Base-by-base conservation (phyloP, 1,284 basidiomycete species). In the Leccinum fuscescens region DNA sequence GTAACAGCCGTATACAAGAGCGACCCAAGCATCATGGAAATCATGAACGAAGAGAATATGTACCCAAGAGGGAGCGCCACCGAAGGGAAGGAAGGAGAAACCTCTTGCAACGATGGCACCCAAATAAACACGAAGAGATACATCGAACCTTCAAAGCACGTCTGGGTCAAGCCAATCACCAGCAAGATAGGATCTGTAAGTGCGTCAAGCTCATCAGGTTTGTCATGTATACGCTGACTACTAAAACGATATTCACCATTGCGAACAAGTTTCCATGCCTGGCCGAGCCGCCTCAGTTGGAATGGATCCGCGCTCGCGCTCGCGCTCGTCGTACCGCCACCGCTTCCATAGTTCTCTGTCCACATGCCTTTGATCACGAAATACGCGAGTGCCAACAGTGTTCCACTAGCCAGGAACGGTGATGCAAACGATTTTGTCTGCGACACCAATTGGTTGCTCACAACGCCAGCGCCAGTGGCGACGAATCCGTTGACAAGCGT, bases 111-210 rank as follows among this genome's bases (percentile, higher is more conserved):
- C 1, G 84, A 80, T 1, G 89, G 88, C 0, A 91, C 89, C 89
- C 89, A 91, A 62, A 88, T 79, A 76, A 91, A 91, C 65, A 91
- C 89, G 73, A 90, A 91, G 60, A 91, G 81, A 72, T 91, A 91
- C 88, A 91, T 89, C 6, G 86, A 89, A 1, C 89, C 89, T 68
- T 91, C 89, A 68, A 90, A 91, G 70, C 86, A 88, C 1, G 89
- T 90, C 70, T 90, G 89, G 0, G 85, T 86, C 56, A 89, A 74
- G 14, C 88, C 86, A n/a, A 91, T 80, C n/a, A 82, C 80, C 59
- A 89, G 74, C 14, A 91, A 78, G 24, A 82, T 70, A 1, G 82
- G 79, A 67, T 90, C 89, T 74, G 49, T 12, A 62, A 46, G 31
- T 1, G 22, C 31, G 1, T 48, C n/a, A 29, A 31, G n/a, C 11